phyloP scores from a whole-genome alignment of 2,329 filamentous ascomycete species.

The Hypoxylon sp. region DNA sequence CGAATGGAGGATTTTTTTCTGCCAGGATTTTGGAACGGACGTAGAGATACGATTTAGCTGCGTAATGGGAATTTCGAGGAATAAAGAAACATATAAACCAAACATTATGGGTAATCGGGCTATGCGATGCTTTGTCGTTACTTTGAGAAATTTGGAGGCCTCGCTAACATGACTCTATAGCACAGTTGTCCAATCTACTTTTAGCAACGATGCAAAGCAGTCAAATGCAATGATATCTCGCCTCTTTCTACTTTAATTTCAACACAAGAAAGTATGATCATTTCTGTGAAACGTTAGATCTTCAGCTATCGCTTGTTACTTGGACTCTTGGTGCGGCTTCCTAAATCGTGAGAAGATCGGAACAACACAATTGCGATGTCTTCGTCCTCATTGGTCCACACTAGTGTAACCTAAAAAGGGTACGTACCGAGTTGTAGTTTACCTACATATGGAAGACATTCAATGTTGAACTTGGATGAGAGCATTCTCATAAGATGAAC shows the following conservation, averaged over 20 bases:
- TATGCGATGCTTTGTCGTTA: no score
- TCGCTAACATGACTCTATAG: neutral
- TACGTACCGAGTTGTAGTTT: conserved; percentile 17
- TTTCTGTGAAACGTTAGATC: no score
- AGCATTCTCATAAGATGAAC: neutral
- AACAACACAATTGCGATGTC: conserved; percentile 8
- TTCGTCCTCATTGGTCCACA: conserved; percentile 6
- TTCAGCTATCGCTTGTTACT: no score
- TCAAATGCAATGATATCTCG: no score
- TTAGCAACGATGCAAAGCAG: neutral
- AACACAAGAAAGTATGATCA: no score
- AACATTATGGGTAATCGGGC: neutral
- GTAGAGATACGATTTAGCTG: conserved; percentile 27
- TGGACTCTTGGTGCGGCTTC: no score
- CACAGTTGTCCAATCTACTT: neutral
- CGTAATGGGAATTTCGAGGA: conserved; percentile 15
- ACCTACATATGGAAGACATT: conserved; percentile 4
- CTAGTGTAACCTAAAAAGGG: conserved; percentile 6
- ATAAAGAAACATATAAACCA: conserved; percentile 3
- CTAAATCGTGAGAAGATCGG: neutral
- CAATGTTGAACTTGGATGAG: neutral
- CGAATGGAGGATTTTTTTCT: conserved; percentile 14
- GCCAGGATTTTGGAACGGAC: neutral
- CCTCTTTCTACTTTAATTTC: no score
- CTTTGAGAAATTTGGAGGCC: neutral